phyloP scores from a whole-genome alignment of 2,329 filamentous ascomycete species.

The Arthrobotrys megalospora region DNA sequence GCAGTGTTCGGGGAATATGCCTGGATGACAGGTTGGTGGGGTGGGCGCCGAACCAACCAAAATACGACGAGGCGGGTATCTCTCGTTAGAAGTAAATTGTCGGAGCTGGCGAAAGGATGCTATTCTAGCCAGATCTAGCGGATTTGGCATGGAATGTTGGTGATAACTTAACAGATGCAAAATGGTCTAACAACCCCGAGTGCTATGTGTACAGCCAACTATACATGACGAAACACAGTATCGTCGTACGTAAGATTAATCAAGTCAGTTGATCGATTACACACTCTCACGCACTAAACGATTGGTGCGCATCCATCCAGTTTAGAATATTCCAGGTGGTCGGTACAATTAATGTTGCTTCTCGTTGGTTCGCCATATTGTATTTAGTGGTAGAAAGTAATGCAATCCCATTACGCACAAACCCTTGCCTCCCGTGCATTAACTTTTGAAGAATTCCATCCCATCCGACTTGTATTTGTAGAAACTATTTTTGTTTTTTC shows the following conservation, averaged over 20 bases:
- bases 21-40: constrained; percentile 9
- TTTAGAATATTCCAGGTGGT: constrained; percentile 1
- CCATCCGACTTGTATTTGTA: constrained; percentile 23
- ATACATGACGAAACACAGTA: background rate
- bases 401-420: constrained; percentile 11
- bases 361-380: constrained; percentile 1
- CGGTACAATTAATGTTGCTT: background rate
- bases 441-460: constrained; percentile 34
- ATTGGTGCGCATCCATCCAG: background rate
- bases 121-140: no score
- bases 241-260: background rate
- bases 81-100: constrained; percentile 12
- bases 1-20: constrained; percentile 25
- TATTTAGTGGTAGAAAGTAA: constrained; percentile 20
- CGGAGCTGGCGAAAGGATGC: background rate
- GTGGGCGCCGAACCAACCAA: background rate
- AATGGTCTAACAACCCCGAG: no score
- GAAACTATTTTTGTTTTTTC: constrained; percentile 36
- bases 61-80: background rate
- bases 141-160: no score
- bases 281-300: background rate
- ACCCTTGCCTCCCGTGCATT: constrained; percentile 11
- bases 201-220: background rate
- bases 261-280: background rate
- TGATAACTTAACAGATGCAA: no score